These are phyloP conservation scores for Ascochyta fabae DNA, from an alignment of 2,329 filamentous ascomycete genomes.

Conservation along the genomic window DNA sequence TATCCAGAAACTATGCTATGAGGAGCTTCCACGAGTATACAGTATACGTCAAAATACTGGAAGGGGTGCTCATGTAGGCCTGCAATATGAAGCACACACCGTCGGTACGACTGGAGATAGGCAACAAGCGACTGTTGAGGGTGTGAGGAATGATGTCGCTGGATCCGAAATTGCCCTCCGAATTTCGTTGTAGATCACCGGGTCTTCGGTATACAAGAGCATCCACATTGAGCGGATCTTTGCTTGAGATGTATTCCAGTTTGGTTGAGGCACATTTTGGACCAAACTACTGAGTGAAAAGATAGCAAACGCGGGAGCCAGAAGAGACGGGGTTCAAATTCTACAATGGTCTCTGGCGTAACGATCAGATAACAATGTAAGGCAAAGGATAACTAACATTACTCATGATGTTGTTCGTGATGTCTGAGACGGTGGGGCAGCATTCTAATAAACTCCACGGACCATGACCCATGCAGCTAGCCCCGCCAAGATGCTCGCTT, in stretches of 20 bases:
- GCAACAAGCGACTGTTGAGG: neutral
- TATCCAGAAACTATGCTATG: conserved; percentile 22
- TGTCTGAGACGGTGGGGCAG: neutral
- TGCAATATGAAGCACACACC: neutral
- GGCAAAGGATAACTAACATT: neutral
- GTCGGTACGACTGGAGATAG: neutral
- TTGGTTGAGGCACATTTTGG: neutral
- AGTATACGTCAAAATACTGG: neutral
- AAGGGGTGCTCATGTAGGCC: neutral
- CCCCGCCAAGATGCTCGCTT: conserved; percentile 31
- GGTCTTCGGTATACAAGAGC: neutral
- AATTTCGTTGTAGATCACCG: no score
- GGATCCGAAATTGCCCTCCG: neutral
- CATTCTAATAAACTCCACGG: neutral
- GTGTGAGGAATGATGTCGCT: neutral
- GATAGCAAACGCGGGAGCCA: neutral
- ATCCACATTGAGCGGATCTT: neutral
- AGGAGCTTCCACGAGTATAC: conserved; percentile 16
- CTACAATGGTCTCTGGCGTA: neutral
- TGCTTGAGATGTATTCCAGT: neutral
- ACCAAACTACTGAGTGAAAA: neutral
- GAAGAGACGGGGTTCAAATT: neutral
- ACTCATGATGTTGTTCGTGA: neutral
- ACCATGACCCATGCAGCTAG: conserved; percentile 19
- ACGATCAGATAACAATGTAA: neutral